Percentiles rank a stretch among this genome's conserved stretches.
phyloP scores from a whole-genome alignment of 148 eudicot genomes.

The Vaccinium myrtillus region DNA sequence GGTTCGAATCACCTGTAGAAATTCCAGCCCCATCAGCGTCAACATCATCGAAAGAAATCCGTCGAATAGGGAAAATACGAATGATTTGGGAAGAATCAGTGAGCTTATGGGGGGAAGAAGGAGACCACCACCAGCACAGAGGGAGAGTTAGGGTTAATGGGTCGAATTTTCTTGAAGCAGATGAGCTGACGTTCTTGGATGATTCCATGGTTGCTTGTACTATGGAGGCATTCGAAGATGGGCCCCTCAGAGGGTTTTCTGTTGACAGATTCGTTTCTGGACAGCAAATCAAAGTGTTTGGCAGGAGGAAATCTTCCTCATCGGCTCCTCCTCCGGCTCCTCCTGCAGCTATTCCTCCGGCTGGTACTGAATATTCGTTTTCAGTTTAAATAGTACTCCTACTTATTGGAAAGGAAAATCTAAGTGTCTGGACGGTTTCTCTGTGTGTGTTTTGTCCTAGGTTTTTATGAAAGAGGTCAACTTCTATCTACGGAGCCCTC shows the following conservation, averaged over 20 bases:
- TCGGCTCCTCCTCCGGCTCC: slow-evolving; percentile 2
- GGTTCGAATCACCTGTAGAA: slow-evolving; percentile 37
- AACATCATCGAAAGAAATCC: slow-evolving; percentile 31
- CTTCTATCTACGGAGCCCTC: slow-evolving; percentile 39
- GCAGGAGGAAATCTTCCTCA: slow-evolving; percentile 54
- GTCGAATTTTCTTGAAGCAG: slow-evolving; percentile 57
- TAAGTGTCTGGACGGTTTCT: background rate
- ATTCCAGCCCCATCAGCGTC: slow-evolving; percentile 17
- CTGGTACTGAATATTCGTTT: background rate
- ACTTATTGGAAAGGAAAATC: background rate
- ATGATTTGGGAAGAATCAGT: slow-evolving; percentile 90
- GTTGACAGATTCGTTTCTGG: slow-evolving; percentile 73
- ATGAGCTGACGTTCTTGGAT: slow-evolving; percentile 69
- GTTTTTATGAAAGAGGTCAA: slow-evolving; percentile 46
- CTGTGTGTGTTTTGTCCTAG: slow-evolving; percentile 21
- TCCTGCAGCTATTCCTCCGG: slow-evolving; percentile 7
- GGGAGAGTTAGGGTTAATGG: slow-evolving; percentile 68
- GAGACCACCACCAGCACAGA: slow-evolving; percentile 54
- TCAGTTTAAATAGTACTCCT: background rate
- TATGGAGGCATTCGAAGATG: slow-evolving; percentile 69
- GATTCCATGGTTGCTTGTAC: slow-evolving; percentile 77
- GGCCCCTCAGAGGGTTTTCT: slow-evolving; percentile 63
- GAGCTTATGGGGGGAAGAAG: slow-evolving; percentile 75
- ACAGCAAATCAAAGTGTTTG: slow-evolving; percentile 77
- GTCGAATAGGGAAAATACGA: slow-evolving; percentile 60